Evolutionary conservation across 2,329 filamentous ascomycete species (phyloP).

Genomic region (Trichoderma cornu-damae): DNA sequence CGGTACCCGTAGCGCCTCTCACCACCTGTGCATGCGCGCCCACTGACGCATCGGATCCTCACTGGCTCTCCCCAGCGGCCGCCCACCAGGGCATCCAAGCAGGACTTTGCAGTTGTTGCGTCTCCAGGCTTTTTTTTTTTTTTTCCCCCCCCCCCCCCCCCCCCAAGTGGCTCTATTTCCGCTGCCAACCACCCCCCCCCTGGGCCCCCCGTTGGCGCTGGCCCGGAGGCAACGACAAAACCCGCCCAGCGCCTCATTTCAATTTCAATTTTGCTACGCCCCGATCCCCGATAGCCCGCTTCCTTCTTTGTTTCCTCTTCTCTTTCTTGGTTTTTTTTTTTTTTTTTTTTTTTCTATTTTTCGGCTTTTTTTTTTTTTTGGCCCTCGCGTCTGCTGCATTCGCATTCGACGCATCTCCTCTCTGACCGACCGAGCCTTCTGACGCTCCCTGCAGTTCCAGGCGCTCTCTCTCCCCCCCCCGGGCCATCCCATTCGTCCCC

Average conservation of each 20-base stretch:
- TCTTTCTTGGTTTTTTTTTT: background rate
- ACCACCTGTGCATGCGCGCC: background rate
- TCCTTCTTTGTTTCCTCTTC: background rate
- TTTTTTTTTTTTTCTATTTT: background rate
- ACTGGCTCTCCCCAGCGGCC: background rate
- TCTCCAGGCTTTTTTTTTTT: conserved; percentile 3
- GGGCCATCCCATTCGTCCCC: conserved; percentile 15
- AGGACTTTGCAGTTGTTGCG: background rate
- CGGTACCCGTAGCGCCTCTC: background rate
- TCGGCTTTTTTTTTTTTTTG: background rate
- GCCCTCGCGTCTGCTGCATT: background rate
- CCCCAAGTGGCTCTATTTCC: conserved; percentile 9
- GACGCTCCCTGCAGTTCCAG: background rate
- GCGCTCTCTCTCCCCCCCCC: background rate
- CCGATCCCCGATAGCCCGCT: background rate
- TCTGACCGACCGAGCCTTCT: too few relatives aligned
- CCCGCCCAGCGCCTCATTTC: conserved; percentile 17
- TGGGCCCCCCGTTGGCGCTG: conserved; percentile 6
- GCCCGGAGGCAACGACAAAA: conserved; percentile 11
- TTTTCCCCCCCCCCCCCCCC: background rate
- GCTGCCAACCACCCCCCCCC: conserved; percentile 13
- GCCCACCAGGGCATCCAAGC: background rate
- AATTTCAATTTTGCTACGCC: conserved; percentile 11
- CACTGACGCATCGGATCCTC: background rate
- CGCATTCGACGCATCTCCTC: too few relatives aligned